Base-by-base conservation (phyloP, 73 alveolate genomes). In the Tetrahymena malaccensis region DNA sequence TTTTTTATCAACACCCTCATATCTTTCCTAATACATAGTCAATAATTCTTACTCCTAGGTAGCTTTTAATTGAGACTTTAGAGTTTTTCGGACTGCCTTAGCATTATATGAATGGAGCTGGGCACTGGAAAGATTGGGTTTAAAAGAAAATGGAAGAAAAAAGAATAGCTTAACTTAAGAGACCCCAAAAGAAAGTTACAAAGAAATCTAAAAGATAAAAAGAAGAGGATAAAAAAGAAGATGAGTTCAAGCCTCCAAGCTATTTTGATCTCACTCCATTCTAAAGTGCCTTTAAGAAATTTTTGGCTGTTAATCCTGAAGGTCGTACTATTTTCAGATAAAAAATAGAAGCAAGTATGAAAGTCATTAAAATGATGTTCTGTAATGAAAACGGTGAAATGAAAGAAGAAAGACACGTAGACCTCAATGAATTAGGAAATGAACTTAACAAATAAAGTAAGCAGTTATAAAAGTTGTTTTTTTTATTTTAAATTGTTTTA, bases 51-150 rank as follows among this genome's bases (percentile, higher is more conserved):
- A 96, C 99, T 31, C 99, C 98, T 94, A 85, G 95, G 84, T 99
- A 99, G 84, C 97, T 99, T 84, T 94, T 98, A 85, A 94, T 98
- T 40, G 98, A 98, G 56, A 97, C 99, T 25, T 97, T 99, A 31
- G 99, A 98, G 95, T 98, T 98, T 94, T 99, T 98, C 94, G 99
- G 99, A 8, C 97, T 99, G 33, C 99, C 99, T 0, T 97, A 97
- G 56, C 96, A 97, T 27, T 99, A 99, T 97, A 98, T 99, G 99
- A 97, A 98, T 33, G 99, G 99, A 94, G 99, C 97, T 94, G 99
- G 99, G 4, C 99, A 99, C 96, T 99, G 99, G 99, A 97, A 98
- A 35, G 99, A 99, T 96, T 99, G 99, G 99, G 98, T 98, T 40
- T 96, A 98, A 95, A 98, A 98, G 93, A 97, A 96, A 85, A 98